Evolutionary conservation across 352 stramenopile genomes (phyloP).

Genomic region (Pseudoperonospora humuli): DNA sequence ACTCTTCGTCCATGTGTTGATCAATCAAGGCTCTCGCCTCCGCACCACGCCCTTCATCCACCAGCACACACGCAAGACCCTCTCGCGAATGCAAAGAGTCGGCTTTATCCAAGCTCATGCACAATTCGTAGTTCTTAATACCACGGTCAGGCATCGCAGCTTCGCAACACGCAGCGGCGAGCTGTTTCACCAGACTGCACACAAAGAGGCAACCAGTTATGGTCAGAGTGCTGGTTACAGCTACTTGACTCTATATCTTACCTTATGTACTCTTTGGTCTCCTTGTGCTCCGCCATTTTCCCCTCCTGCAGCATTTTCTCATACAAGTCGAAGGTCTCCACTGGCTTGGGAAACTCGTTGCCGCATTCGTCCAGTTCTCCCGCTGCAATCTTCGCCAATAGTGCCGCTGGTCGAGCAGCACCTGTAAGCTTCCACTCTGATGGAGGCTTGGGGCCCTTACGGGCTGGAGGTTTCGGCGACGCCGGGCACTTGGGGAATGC

Average conservation of each 20-base stretch:
- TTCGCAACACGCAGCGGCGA: slow-evolving; percentile 63
- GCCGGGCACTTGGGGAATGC: slow-evolving; percentile 43
- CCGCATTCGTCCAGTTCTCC: slow-evolving; percentile 76
- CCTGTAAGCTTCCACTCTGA: slow-evolving; percentile 80
- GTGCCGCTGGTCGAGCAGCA: slow-evolving; percentile 51
- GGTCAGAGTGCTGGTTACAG: not conserved
- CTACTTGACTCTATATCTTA: slow-evolving; percentile 10
- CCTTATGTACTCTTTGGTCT: slow-evolving; percentile 67
- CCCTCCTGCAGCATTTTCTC: slow-evolving; percentile 42
- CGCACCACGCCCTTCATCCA: slow-evolving; percentile 70
- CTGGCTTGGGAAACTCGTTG: slow-evolving; percentile 60
- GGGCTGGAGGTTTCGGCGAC: slow-evolving; percentile 27
- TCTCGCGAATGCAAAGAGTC: slow-evolving; percentile 58
- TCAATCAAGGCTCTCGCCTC: slow-evolving; percentile 69
- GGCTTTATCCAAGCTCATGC: slow-evolving; percentile 63
- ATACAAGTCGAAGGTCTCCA: slow-evolving; percentile 76
- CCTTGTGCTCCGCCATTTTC: slow-evolving; percentile 43
- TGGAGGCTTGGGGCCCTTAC: slow-evolving; percentile 46
- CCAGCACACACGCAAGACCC: slow-evolving; percentile 60
- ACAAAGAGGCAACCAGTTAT: not conserved
- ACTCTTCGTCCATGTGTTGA: slow-evolving; percentile 39
- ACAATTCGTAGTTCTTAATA: slow-evolving; percentile 78
- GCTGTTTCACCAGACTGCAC: slow-evolving; percentile 40
- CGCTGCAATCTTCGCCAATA: slow-evolving; percentile 65
- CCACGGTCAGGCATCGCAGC: slow-evolving; percentile 64